Percentiles rank a stretch among this genome's conserved stretches.
Conservation (phyloP, 306 rosid species). For the Lathyrus sativus region DNA sequence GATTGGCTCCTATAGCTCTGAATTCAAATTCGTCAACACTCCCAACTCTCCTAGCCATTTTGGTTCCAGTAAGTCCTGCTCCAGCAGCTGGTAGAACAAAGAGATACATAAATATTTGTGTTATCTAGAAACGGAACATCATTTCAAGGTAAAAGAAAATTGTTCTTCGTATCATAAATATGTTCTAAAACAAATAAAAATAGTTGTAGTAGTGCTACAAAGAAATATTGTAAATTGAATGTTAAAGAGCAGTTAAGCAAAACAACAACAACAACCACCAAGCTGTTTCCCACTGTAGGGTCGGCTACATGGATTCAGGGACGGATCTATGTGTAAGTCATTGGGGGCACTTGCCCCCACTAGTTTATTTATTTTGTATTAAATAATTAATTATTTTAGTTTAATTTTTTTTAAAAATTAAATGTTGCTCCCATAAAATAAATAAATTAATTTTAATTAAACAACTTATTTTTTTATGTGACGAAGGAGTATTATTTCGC, state of each 20-base stretch:
- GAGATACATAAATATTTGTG: conserved; percentile 14
- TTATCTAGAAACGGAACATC: conserved; percentile 9
- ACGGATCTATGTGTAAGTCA: too few species aligned
- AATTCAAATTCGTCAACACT: conserved; percentile 66
- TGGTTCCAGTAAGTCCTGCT: conserved; percentile 67
- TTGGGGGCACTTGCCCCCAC: too few species aligned
- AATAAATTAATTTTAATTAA: too few species aligned
- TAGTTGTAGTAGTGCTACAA: not conserved
- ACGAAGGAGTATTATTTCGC: too few species aligned
- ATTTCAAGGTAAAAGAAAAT: not conserved
- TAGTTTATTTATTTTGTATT: too few species aligned
- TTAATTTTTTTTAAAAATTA: too few species aligned
- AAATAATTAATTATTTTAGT: too few species aligned
- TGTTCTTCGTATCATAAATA: conserved; percentile 10
- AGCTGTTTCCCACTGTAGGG: too few species aligned
- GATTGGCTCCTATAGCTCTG: conserved; percentile 58
- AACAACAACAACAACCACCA: not conserved
- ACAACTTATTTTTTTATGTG: too few species aligned
- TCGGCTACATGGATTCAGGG: too few species aligned
- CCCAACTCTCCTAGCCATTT: conserved; percentile 74
- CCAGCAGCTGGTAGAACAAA: conserved; percentile 54
- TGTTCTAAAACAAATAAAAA: conserved; percentile 22
- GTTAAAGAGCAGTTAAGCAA: conserved; percentile 12
- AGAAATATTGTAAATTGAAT: conserved; percentile 31
- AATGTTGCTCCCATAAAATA: too few species aligned